A percentile compares a stretch with the other conserved stretches of the same genome.
Evolutionary conservation across 352 stramenopile genomes (phyloP).

Genomic region (Globisporangium radiosum): DNA sequence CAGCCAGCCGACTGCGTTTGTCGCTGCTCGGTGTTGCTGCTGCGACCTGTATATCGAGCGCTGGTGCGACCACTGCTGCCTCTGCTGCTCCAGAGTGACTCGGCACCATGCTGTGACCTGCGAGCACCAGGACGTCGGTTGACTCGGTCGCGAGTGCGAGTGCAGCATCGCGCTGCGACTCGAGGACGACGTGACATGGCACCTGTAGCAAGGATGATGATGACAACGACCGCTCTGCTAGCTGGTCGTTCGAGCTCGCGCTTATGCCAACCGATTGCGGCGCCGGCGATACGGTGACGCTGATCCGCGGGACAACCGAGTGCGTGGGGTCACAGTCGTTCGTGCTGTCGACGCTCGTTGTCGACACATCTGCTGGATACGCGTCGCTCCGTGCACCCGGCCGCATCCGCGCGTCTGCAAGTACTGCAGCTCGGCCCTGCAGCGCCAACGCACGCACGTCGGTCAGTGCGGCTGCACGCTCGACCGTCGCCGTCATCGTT

Average conservation of each 20-base stretch:
- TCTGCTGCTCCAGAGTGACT: background rate
- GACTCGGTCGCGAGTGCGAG: background rate
- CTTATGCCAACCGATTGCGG: too few relatives aligned
- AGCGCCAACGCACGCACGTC: background rate
- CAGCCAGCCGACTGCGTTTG: background rate
- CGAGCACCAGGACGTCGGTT: background rate
- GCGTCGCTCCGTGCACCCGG: background rate
- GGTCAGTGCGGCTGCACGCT: background rate
- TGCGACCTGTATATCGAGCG: background rate
- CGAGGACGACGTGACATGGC: too few relatives aligned
- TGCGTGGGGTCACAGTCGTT: background rate
- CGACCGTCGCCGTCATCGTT: background rate
- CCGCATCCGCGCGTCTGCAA: background rate
- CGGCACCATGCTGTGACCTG: constrained; percentile 1
- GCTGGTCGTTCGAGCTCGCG: too few relatives aligned
- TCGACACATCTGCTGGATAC: background rate
- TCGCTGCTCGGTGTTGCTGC: background rate
- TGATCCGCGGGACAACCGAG: constrained; percentile 2
- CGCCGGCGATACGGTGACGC: background rate
- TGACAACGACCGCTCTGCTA: too few relatives aligned
- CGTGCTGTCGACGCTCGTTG: background rate
- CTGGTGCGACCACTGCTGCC: background rate
- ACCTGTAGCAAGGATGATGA: too few relatives aligned
- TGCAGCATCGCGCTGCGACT: too few relatives aligned
- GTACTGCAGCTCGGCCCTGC: constrained; percentile 2